Base-by-base conservation (phyloP, 148 eudicot genomes). In the Limonium bicolor region DNA sequence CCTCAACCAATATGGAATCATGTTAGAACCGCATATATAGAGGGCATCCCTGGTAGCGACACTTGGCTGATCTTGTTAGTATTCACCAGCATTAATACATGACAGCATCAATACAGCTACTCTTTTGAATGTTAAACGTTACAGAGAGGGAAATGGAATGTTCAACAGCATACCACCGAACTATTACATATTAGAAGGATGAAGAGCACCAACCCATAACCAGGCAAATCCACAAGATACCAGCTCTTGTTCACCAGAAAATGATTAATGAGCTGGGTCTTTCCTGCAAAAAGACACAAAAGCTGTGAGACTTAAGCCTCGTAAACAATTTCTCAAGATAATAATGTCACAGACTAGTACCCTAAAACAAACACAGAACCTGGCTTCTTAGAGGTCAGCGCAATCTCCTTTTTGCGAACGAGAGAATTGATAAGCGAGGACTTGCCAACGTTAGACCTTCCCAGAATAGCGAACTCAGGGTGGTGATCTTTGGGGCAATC, bases 191-290 rank as follows among this genome's bases (percentile, higher is more conserved):
- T 14, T 22, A 32, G 9, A 36, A 44, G 15, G 5, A 37, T 7
- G 24, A 27, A 11, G 46, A 18, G 6, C 18, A 53, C 88, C 73
- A 51, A 90, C 93, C 99, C 95, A 54, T 90, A 90, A 27, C 95
- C 99, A 48, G 99, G 99, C 58, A 90, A 73, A 76, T 90, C 95
- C 41, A 90, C 99, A 20, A 90, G 70, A 62, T 85, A 81, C 95
- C 99, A 90, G 23, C 75, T 71, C 53, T 70, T 84, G 48, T 90
- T 81, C 35, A 90, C 82, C 53, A 90, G 61, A 59, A 90, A 90
- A 67, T 90, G 99, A 62, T 90, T 90, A 49, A 90, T 90, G 4
- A 90, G 65, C 64, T 84, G 99, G 34, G 99, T 90, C 72, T 85
- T 90, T 55, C 99, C 99, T 90, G 59, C 72, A 77, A 29, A 51